Evolutionary conservation across 2,329 filamentous ascomycete species (phyloP).

Genomic region (Aspergillus sp.): DNA sequence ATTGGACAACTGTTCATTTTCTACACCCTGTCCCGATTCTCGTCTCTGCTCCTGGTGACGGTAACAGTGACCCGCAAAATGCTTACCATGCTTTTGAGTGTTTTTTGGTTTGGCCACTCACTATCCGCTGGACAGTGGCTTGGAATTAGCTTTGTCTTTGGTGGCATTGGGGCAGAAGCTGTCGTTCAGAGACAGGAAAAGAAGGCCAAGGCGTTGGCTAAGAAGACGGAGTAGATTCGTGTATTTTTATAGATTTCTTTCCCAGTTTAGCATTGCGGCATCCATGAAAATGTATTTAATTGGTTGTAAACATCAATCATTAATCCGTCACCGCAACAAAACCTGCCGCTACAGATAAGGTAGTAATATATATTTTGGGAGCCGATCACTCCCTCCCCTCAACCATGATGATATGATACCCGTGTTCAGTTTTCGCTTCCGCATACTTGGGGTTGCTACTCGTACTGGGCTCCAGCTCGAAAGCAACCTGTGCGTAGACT

Average conservation of each 20-base stretch:
- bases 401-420: slow-evolving; percentile 70
- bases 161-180: slow-evolving; percentile 89
- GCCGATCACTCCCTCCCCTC: slow-evolving; percentile 58
- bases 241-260: neutral
- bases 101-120: slow-evolving; percentile 89
- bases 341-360: neutral
- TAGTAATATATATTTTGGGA: neutral
- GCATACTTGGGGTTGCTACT: slow-evolving; percentile 61
- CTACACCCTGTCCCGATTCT: slow-evolving; percentile 91
- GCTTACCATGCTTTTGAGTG: slow-evolving; percentile 97
- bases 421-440: slow-evolving; percentile 63
- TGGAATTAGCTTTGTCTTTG: slow-evolving; percentile 89
- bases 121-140: slow-evolving; percentile 89
- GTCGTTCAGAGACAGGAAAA: slow-evolving; percentile 80
- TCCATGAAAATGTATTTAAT: neutral
- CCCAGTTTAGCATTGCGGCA: neutral
- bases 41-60: slow-evolving; percentile 86
- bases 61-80: slow-evolving; percentile 98
- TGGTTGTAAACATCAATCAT: neutral
- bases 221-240: slow-evolving; percentile 28
- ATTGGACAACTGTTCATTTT: slow-evolving; percentile 97
- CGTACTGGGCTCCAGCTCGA: slow-evolving; percentile 61
- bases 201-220: slow-evolving; percentile 49
- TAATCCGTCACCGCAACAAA: neutral
- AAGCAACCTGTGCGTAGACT: slow-evolving; percentile 63